These are phyloP conservation scores for Lepiota venenata DNA, from an alignment of 768 basidiomycete species.

Conservation along the genomic window DNA sequence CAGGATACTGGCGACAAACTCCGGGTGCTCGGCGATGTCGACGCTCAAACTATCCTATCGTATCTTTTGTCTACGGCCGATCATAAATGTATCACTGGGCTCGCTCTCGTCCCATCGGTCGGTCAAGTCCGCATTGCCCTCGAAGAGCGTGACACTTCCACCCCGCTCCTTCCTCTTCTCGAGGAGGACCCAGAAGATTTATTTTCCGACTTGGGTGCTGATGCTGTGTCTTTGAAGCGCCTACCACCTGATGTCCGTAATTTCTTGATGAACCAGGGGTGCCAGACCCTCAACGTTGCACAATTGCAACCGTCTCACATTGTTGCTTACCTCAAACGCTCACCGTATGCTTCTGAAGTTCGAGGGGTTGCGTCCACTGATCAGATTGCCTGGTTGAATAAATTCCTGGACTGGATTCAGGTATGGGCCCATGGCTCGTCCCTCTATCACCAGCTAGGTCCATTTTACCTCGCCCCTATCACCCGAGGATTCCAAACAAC, in stretches of 20 bases:
- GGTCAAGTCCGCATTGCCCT: conserved; percentile 22
- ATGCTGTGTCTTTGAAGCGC: conserved; percentile 1
- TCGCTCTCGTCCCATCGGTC: conserved; percentile 35
- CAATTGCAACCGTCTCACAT: conserved; percentile 23
- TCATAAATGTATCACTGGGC: conserved; percentile 28
- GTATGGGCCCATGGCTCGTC: conserved; percentile 18
- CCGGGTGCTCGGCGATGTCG: neutral
- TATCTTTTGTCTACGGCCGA: conserved; percentile 34
- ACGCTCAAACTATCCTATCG: conserved; percentile 16
- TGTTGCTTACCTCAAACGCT: conserved; percentile 24
- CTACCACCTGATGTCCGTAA: neutral
- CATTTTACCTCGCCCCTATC: conserved; percentile 32
- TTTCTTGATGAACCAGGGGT: conserved; percentile 13
- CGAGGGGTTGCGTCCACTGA: conserved; percentile 8
- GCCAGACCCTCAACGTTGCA: conserved; percentile 28
- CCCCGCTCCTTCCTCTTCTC: conserved; percentile 23
- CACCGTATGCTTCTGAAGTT: neutral
- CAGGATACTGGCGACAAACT: neutral
- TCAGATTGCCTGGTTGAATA: conserved; percentile 29
- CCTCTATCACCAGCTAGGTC: neutral
- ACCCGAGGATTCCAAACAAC: conserved; percentile 23
- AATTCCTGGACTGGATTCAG: conserved; percentile 43
- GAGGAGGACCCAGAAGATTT: conserved; percentile 11
- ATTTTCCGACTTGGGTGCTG: neutral
- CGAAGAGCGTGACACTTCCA: neutral